These are phyloP conservation scores for Backusella westeae DNA, from an alignment of 192 early-diverging fungal genomes.

Conservation along the genomic window DNA sequence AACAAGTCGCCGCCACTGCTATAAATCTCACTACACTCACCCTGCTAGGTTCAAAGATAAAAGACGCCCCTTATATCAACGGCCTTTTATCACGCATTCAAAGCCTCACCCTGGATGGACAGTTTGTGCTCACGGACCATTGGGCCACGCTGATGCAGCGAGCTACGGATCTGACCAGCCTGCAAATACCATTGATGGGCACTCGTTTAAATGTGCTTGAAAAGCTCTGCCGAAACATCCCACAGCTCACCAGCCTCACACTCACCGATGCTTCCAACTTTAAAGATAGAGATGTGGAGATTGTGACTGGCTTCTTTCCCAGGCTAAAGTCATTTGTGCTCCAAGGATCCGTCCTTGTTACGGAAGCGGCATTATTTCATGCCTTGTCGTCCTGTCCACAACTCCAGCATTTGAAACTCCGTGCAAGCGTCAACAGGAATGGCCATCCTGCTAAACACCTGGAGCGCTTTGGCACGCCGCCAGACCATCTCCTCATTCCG, in stretches of 20 bases:
- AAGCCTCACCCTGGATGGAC: background rate
- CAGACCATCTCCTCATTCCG: background rate
- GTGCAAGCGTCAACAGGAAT: background rate
- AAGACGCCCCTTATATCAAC: background rate
- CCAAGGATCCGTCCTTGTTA: background rate
- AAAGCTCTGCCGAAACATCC: background rate
- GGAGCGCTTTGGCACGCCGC: background rate
- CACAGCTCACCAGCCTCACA: background rate
- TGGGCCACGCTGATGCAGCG: background rate
- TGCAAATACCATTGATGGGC: background rate
- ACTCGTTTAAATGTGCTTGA: background rate
- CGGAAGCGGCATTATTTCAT: background rate
- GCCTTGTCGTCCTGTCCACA: background rate
- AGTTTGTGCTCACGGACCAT: background rate
- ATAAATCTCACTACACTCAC: background rate
- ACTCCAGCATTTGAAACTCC: background rate
- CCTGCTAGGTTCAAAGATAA: background rate
- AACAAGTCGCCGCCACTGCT: background rate
- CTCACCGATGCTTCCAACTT: background rate
- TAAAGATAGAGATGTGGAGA: background rate
- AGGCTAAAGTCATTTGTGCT: background rate
- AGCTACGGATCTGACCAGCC: background rate
- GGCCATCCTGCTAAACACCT: background rate
- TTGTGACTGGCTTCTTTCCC: background rate
- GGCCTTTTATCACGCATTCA: background rate